phyloP scores from a whole-genome alignment of 192 early-diverging fungal species.

The Backusella parvicylindrica region DNA sequence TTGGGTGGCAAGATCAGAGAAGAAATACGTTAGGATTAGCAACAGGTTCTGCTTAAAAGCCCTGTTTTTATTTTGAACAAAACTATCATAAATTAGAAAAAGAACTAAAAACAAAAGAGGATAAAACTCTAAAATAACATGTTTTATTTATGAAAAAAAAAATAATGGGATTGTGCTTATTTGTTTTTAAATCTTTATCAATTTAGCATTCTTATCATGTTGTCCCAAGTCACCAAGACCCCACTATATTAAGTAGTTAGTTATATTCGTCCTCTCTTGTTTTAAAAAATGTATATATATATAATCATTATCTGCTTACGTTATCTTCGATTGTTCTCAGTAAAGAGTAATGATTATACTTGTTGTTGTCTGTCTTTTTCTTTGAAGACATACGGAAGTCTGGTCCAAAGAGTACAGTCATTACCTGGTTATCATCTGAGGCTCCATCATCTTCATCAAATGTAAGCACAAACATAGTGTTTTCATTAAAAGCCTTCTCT shows the following conservation, averaged over 20 bases:
- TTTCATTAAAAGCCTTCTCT: constrained; percentile 45
- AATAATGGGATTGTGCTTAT: background rate
- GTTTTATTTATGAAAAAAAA: background rate
- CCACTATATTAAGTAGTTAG: constrained; percentile 15
- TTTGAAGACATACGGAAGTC: constrained; percentile 24
- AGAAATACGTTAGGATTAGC: constrained; percentile 39
- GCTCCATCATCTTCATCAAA: constrained; percentile 28
- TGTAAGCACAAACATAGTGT: constrained; percentile 40
- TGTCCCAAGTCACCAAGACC: constrained; percentile 39
- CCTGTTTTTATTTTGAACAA: background rate
- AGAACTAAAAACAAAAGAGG: background rate
- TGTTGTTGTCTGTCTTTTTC: constrained; percentile 14
- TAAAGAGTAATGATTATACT: constrained; percentile 47
- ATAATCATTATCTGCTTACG: background rate
- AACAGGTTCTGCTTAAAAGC: constrained; percentile 12
- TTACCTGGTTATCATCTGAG: constrained; percentile 22
- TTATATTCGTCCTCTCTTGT: background rate
- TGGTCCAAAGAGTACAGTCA: constrained; percentile 39
- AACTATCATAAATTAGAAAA: background rate
- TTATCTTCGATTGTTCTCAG: constrained; percentile 40
- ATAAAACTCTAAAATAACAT: background rate
- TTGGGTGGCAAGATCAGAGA: constrained; percentile 40
- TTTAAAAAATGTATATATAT: background rate
- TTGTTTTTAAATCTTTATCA: constrained; percentile 7
- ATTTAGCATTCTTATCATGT: constrained; percentile 34